Evolutionary conservation across 1,139 yeast genomes (phyloP), one percentile per base, ranked within the genome.

Genomic region (Blastobotrys serpentis): DNA sequence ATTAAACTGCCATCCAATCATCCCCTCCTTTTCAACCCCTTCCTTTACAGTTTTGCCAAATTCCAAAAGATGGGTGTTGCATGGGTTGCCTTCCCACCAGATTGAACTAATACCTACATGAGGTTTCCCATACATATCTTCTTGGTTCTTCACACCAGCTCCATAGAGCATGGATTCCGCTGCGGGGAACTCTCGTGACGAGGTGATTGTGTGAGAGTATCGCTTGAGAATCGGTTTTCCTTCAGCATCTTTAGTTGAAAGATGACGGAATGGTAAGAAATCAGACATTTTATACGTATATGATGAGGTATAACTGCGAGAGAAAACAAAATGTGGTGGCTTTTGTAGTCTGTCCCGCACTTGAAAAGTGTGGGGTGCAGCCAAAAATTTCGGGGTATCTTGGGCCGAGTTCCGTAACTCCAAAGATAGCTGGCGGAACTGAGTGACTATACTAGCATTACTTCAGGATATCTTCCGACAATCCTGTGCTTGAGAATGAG

Each of bases 71-170:
- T 89, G 97, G 87, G 87, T 86, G 72, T 89, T 89, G 73, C 97
- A 89, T 33, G 97, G 97, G 71, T 89, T 89, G 61, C 97, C 97
- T 19, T 92, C 79, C 96, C 96, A 89, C 97, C 97, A 89, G 52
- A 88, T 90, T 2, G 96, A 86, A 23, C 96, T 94, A 48, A 89
- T 95, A 67, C 97, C 97, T 47, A 89, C 83, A 71, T 89, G 97
- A 23, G 90, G 94, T 67, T 86, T 87, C 58, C 68, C 57, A 74
- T 88, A 82, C 53, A 62, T 64, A 4, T 48, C 61, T 64, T 88
- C 96, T 18, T 72, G 84, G 41, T 81, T 79, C 46, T 78, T 72
- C 73, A 88, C 86, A 10, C 96, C 96, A 16, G 95, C 86, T 38
- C 95, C 96, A 63, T 86, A 87, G 56, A 88, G 69, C 96, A 87